Evolutionary conservation across 495 filamentous ascomycete species (phyloP).

Genomic region (Penicillium mononematosum): DNA sequence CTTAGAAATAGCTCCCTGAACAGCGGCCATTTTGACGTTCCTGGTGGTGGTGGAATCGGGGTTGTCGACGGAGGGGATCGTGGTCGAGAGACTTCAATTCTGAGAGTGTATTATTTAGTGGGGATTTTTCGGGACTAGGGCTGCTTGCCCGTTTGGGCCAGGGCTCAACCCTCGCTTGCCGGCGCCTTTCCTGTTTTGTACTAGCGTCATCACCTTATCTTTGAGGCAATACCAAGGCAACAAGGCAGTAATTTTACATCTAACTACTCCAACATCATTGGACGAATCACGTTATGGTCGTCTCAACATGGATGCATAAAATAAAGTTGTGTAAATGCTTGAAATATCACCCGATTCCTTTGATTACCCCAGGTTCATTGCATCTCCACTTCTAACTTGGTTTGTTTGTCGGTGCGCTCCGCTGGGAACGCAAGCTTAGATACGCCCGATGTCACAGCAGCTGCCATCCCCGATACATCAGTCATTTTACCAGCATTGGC

Average conservation of each 20-base stretch:
- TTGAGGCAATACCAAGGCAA: slow-evolving; percentile 10
- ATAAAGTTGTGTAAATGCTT: slow-evolving; percentile 6
- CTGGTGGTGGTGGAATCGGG: slow-evolving; percentile 33
- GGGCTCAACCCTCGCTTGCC: slow-evolving; percentile 49
- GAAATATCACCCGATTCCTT: background rate
- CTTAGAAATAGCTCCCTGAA: slow-evolving; percentile 84
- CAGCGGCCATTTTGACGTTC: slow-evolving; percentile 62
- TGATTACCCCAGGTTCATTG: slow-evolving; percentile 29
- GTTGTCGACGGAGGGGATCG: slow-evolving; percentile 44
- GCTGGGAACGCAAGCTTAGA: slow-evolving; percentile 40
- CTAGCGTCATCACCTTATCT: slow-evolving; percentile 10
- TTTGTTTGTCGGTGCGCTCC: slow-evolving; percentile 26
- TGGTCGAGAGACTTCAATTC: slow-evolving; percentile 39
- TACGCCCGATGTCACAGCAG: slow-evolving; percentile 43
- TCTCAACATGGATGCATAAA: slow-evolving; percentile 3
- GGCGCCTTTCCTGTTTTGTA: slow-evolving; percentile 25
- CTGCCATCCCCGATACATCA: slow-evolving; percentile 34
- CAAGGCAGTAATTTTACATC: slow-evolving; percentile 16
- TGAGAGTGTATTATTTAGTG: slow-evolving; percentile 42
- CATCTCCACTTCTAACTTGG: slow-evolving; percentile 51
- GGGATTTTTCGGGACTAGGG: slow-evolving; percentile 47
- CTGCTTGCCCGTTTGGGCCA: slow-evolving; percentile 38
- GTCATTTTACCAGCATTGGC: slow-evolving; percentile 24
- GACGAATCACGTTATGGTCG: background rate
- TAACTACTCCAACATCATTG: background rate